phyloP scores from a whole-genome alignment of 768 basidiomycete genomes.

The Tricholomella constricta region DNA sequence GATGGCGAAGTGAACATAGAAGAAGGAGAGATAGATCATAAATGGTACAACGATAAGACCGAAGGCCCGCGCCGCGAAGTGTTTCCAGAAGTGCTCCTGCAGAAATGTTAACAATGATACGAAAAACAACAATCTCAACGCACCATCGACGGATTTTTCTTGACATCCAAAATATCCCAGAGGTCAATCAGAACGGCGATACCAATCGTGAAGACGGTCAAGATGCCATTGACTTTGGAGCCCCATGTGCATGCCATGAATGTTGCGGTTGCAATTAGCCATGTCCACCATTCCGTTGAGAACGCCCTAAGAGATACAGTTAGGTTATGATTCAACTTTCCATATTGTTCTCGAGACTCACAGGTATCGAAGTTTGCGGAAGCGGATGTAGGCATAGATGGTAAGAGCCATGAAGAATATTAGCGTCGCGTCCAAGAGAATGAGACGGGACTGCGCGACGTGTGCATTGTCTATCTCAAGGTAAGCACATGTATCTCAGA shows the following conservation, averaged over 20 bases:
- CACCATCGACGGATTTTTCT: constrained; percentile 80
- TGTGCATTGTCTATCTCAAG: constrained; percentile 83
- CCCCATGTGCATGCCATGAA: constrained; percentile 97
- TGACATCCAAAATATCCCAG: constrained; percentile 90
- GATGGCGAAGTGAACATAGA: constrained; percentile 92
- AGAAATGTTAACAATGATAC: not conserved
- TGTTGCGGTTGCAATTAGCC: constrained; percentile 86
- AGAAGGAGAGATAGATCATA: constrained; percentile 90
- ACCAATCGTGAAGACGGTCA: constrained; percentile 88
- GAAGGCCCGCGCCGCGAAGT: constrained; percentile 82
- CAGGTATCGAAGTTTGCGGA: constrained; percentile 92
- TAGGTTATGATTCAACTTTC: not conserved
- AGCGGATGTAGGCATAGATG: constrained; percentile 90
- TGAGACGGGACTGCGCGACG: constrained; percentile 93
- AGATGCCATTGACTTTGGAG: constrained; percentile 95
- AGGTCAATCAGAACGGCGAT: constrained; percentile 91
- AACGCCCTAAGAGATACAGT: constrained; percentile 63
- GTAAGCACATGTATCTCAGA: not conserved
- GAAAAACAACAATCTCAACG: constrained; percentile 15
- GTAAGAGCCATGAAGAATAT: constrained; percentile 97
- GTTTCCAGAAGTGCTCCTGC: constrained; percentile 86
- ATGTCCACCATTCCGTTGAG: constrained; percentile 89
- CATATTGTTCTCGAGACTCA: constrained; percentile 34
- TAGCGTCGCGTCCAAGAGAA: constrained; percentile 90
- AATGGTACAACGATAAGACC: constrained; percentile 90